Evolutionary conservation across 2,329 filamentous ascomycete species (phyloP), one percentile per base, ranked within the genome.

Genomic region (Pezicula carpinea): DNA sequence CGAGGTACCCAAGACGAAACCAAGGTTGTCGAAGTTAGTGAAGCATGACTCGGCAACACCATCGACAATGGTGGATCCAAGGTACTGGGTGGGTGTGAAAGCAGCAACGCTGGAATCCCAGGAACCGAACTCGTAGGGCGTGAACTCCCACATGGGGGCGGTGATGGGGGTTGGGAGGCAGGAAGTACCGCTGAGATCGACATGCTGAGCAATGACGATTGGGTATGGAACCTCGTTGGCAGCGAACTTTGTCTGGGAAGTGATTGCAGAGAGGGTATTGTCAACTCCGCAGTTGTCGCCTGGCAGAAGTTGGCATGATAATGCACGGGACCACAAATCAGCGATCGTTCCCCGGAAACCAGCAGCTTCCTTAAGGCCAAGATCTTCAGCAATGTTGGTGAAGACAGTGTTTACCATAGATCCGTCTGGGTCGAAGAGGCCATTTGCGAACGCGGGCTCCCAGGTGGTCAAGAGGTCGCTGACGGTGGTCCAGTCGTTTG

Each of bases 111-210:
- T 68, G 2, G 54, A 47, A 47, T 73, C 70, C 68, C 70, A 74
- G 10, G 62, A 65, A 15, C 72, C 72, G 40, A 71, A 72, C 45
- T 74, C 71, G 52, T 65, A 72, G 0, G 72, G 70, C 18, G 61
- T 61, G 55, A 73, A 69, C 48, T 74, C 71, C 50, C 69, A 73
- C 21, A 69, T 62, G 3, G 67, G 64, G 10, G 64, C 64, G 47
- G 66, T 36, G 4, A 32, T 21, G 6, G 41, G 15, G 1, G 35
- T 38, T 15, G 56, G 56, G 15, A 45, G 32, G 31, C 54, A 57
- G 10, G 46, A 45, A 5, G 46, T 51, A 13, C 33, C 43, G 22
- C 35, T n/a, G 10, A 48, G 42, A 32, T 50, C 50, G 42, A 58
- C 54, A 33, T 52, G 44, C 23, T 51, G 48, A 26, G 51, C 47